These are phyloP conservation scores for Dactylella cylindrospora DNA, from an alignment of 2,329 filamentous ascomycete genomes.

Conservation along the genomic window DNA sequence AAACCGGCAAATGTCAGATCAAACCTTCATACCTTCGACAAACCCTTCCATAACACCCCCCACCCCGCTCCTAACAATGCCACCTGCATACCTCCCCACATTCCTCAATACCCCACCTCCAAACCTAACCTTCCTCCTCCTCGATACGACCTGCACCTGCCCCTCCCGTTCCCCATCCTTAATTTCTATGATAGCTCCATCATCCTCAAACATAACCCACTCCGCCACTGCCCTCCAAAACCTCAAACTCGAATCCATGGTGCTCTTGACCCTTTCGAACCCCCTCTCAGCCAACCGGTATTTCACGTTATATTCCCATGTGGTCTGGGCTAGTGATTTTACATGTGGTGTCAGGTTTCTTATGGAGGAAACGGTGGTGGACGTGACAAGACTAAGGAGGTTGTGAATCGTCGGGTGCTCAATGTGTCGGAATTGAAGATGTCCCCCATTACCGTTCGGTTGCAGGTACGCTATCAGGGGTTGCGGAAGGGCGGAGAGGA, in stretches of 20 bases:
- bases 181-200: background rate
- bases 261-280: conserved; percentile 11
- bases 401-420: conserved; percentile 41
- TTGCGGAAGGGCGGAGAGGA: conserved; percentile 19
- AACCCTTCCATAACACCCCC: conserved; percentile 33
- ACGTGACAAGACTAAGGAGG: conserved; percentile 15
- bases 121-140: conserved; percentile 18
- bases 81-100: conserved; percentile 30
- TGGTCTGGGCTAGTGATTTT: conserved; percentile 25
- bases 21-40: conserved; percentile 33
- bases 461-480: conserved; percentile 14
- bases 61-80: conserved; percentile 31
- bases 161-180: too few relatives aligned
- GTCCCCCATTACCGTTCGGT: background rate
- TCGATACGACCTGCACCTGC: conserved; percentile 2
- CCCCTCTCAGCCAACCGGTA: conserved; percentile 27
- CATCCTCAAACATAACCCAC: conserved; percentile 40
- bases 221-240: conserved; percentile 40
- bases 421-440: background rate
- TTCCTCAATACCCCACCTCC: conserved; percentile 25
- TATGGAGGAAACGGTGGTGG: conserved; percentile 29
- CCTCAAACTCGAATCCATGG: conserved; percentile 19
- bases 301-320: conserved; percentile 39
- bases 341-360: conserved; percentile 37
- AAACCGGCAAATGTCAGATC: too few relatives aligned